phyloP scores from a whole-genome alignment of 2,329 filamentous ascomycete species.

The Aspergillus calidoustus region DNA sequence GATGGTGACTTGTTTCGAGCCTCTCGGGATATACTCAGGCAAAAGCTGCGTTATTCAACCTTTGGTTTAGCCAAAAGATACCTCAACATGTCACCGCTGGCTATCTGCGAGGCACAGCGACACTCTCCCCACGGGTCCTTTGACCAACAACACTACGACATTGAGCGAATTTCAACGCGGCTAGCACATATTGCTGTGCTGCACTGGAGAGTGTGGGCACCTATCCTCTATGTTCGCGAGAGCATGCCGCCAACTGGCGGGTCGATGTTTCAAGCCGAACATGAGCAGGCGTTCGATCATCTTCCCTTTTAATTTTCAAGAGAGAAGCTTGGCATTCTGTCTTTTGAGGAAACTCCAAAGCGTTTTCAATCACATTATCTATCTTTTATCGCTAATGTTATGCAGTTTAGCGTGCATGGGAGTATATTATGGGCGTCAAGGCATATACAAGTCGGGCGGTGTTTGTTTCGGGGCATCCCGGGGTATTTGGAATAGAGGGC shows the following conservation, averaged over 20 bases:
- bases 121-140: conserved; percentile 26
- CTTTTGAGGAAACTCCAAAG: background rate
- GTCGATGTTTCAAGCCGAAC: conserved; percentile 16
- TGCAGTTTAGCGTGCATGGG: conserved; percentile 29
- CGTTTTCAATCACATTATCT: background rate
- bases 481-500: conserved; percentile 13
- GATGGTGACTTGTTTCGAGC: conserved; percentile 38
- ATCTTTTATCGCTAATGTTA: conserved; percentile 14
- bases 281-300: conserved; percentile 18
- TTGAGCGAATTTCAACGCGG: conserved; percentile 67
- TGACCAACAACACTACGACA: conserved; percentile 36
- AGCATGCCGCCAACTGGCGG: conserved; percentile 27
- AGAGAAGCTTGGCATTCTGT: background rate
- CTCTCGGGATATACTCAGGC: conserved; percentile 39
- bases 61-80: conserved; percentile 41
- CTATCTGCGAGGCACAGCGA: conserved; percentile 50
- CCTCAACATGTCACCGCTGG: conserved; percentile 46
- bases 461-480: conserved; percentile 8
- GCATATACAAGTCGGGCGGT: conserved; percentile 7
- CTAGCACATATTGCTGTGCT: conserved; percentile 82
- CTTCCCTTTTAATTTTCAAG: conserved; percentile 6
- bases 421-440: conserved; percentile 21
- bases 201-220: conserved; percentile 88
- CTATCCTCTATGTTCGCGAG: conserved; percentile 66
- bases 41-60: conserved; percentile 39